Percentiles rank a stretch among this genome's conserved stretches.
These are phyloP conservation scores for Heterobasidion parviporum DNA, from an alignment of 1,284 basidiomycete species.

Conservation along the genomic window DNA sequence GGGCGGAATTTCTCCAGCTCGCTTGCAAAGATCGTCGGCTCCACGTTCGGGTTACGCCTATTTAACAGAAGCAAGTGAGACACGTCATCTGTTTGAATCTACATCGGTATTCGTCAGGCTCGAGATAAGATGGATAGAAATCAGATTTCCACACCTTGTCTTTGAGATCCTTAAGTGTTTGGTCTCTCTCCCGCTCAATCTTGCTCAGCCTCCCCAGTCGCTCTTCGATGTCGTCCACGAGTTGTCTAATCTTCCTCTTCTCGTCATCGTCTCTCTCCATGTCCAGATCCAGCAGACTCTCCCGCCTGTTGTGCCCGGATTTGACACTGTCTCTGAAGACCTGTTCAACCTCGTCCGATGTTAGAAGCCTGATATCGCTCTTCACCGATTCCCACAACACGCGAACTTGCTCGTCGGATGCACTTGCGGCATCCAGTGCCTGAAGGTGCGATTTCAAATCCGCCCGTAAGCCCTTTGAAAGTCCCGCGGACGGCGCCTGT, in stretches of 20 bases:
- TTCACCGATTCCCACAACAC: conserved; percentile 70
- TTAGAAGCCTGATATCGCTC: conserved; percentile 61
- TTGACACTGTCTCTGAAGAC: conserved; percentile 62
- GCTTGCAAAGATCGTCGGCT: conserved; percentile 83
- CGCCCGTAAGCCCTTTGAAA: conserved; percentile 66
- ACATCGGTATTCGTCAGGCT: conserved; percentile 3
- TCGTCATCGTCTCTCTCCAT: conserved; percentile 65
- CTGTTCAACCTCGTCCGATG: conserved; percentile 59
- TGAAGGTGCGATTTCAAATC: conserved; percentile 76
- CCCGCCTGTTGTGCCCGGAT: conserved; percentile 30
- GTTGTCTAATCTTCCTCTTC: conserved; percentile 54
- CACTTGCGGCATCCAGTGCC: conserved; percentile 70
- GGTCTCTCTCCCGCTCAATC: conserved; percentile 78
- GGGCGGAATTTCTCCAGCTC: conserved; percentile 96
- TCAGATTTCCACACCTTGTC: conserved; percentile 55
- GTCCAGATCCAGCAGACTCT: conserved; percentile 65
- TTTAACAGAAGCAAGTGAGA: conserved; percentile 92
- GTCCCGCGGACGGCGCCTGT: conserved; percentile 76
- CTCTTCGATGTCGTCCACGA: conserved; percentile 75
- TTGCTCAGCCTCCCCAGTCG: conserved; percentile 69
- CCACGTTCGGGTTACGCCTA: conserved; percentile 76
- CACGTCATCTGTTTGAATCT: conserved; percentile 96
- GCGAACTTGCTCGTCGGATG: conserved; percentile 74
- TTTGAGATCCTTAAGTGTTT: conserved; percentile 89
- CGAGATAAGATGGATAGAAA: neutral